phyloP scores from a whole-genome alignment of 495 filamentous ascomycete genomes.

The Penicillium taxi region DNA sequence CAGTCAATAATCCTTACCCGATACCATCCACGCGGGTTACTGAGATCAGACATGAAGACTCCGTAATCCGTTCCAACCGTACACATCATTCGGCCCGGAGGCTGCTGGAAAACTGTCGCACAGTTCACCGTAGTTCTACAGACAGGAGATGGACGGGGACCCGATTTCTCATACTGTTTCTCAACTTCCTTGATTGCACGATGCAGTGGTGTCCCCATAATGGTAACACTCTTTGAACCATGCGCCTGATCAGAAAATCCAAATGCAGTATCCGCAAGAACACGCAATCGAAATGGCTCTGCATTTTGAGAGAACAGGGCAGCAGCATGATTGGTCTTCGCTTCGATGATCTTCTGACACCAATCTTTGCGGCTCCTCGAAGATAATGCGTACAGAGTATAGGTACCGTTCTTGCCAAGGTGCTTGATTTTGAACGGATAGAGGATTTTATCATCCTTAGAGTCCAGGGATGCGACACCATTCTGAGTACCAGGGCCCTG shows the following conservation, averaged over 20 bases:
- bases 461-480: constrained; percentile 46
- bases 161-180: constrained; percentile 54
- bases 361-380: constrained; percentile 71
- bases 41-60: constrained; percentile 76
- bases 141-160: constrained; percentile 60
- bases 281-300: constrained; percentile 86
- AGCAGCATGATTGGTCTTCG: constrained; percentile 86
- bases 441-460: constrained; percentile 70
- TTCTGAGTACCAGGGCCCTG: constrained; percentile 48
- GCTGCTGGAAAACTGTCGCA: constrained; percentile 76
- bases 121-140: constrained; percentile 85
- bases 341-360: constrained; percentile 88
- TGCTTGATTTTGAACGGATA: constrained; percentile 97
- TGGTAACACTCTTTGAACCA: constrained; percentile 50
- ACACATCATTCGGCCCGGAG: constrained; percentile 72
- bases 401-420: constrained; percentile 74
- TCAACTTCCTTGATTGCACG: constrained; percentile 87
- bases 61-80: constrained; percentile 94
- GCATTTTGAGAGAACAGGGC: constrained; percentile 87
- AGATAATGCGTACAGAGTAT: constrained; percentile 76
- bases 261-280: constrained; percentile 90
- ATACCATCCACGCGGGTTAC: constrained; percentile 82
- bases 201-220: constrained; percentile 86
- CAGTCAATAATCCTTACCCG: constrained; percentile 52
- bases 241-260: constrained; percentile 59